Percentiles rank a stretch among this genome's conserved stretches.
phyloP scores from a whole-genome alignment of 805 yeast species.

The fission yeast (Schizosaccharomyces pombe) region DNA sequence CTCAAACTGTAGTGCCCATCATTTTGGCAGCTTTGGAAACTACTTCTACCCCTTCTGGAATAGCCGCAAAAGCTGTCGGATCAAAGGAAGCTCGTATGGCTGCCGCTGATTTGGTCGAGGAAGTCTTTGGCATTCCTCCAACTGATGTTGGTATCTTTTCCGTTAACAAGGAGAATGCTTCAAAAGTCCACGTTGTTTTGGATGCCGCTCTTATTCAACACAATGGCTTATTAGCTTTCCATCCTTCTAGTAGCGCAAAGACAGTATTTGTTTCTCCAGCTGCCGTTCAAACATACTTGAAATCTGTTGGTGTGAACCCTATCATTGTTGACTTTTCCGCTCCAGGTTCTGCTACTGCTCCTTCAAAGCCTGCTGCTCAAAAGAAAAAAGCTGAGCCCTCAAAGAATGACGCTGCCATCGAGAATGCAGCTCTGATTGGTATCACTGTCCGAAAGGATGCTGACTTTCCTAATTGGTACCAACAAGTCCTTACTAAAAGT shows the following conservation, averaged over 20 bases:
- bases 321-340: slow-evolving; percentile 15
- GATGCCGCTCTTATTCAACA: slow-evolving; percentile 24
- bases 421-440: slow-evolving; percentile 80
- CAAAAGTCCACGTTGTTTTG: slow-evolving; percentile 35
- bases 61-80: slow-evolving; percentile 40
- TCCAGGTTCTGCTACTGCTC: slow-evolving; percentile 14
- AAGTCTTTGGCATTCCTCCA: slow-evolving; percentile 33
- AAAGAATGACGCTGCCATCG: slow-evolving; percentile 21
- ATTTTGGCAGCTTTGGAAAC: slow-evolving; percentile 49
- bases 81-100: slow-evolving; percentile 79
- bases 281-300: slow-evolving; percentile 20
- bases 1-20: slow-evolving; percentile 34
- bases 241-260: slow-evolving; percentile 14
- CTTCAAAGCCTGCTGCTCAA: slow-evolving; percentile 12
- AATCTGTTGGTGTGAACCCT: slow-evolving; percentile 25
- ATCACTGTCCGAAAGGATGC: slow-evolving; percentile 79
- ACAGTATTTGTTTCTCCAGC: slow-evolving; percentile 20
- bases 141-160: slow-evolving; percentile 14
- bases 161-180: slow-evolving; percentile 23
- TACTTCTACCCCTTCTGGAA: slow-evolving; percentile 43
- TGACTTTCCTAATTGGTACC: slow-evolving; percentile 94
- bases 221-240: slow-evolving; percentile 14
- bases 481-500: slow-evolving; percentile 85
- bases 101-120: slow-evolving; percentile 49
- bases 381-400: slow-evolving; percentile 7